Percentiles rank a stretch among this genome's conserved stretches.
Evolutionary conservation across 75 land plant genomes (phyloP).

Genomic region (Cunninghamia lanceolata): DNA sequence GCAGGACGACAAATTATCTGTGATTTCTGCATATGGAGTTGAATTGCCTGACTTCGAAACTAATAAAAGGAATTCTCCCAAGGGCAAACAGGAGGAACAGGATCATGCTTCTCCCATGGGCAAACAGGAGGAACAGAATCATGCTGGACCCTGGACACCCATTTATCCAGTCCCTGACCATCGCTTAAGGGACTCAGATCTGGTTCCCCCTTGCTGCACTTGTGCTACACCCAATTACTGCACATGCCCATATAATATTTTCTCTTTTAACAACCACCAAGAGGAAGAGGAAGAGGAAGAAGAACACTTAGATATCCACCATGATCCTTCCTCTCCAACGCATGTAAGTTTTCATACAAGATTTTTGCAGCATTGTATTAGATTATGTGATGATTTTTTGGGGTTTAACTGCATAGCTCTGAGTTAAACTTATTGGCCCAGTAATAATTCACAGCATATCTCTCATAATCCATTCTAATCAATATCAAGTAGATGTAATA

Average conservation of each 20-base stretch:
- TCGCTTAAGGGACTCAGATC: not conserved
- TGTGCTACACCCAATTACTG: not conserved
- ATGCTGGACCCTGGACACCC: not conserved
- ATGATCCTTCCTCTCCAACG: not conserved
- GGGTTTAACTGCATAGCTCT: no score
- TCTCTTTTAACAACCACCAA: not conserved
- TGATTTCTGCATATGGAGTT: slow-evolving; percentile 7
- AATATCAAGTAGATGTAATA: no score
- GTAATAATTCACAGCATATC: no score
- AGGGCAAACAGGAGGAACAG: not conserved
- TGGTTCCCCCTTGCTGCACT: not conserved
- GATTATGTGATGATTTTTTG: not conserved
- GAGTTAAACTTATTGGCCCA: no score
- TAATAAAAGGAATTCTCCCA: not conserved
- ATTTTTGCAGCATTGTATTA: not conserved
- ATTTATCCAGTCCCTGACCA: not conserved
- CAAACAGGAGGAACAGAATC: not conserved
- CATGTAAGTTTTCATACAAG: not conserved
- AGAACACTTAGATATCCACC: no score
- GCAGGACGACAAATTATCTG: not conserved
- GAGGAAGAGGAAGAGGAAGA: not conserved
- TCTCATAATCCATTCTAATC: no score
- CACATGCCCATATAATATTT: not conserved
- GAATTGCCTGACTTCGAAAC: not conserved
- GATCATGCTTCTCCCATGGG: no score